These are phyloP conservation scores for Tetrahymena elliotti DNA, from an alignment of 73 alveolate genomes.

Conservation along the genomic window DNA sequence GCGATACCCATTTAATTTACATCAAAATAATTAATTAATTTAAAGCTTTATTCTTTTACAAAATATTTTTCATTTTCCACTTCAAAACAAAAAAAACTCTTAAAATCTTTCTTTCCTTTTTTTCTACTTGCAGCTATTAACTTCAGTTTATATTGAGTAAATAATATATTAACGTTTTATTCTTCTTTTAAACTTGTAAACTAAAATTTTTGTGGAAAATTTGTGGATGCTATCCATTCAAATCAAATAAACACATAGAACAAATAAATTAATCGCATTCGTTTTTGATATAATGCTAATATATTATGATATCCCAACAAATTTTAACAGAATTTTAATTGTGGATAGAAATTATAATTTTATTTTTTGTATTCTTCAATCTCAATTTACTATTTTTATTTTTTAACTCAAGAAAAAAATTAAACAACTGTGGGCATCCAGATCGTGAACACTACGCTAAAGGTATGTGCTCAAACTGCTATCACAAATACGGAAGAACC, in stretches of 20 bases:
- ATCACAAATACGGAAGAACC: slow-evolving; percentile 72
- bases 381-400: not conserved
- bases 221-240: not conserved
- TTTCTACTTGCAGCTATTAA: not conserved
- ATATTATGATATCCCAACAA: not conserved
- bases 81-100: not conserved
- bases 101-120: not conserved
- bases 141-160: not conserved
- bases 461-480: slow-evolving; percentile 85
- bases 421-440: slow-evolving; percentile 53
- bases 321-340: not conserved
- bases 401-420: not conserved
- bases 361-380: too few species aligned
- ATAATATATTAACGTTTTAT: not conserved
- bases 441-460: slow-evolving; percentile 87
- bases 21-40: too few species aligned
- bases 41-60: not conserved
- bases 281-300: not conserved
- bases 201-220: not conserved
- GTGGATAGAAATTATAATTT: not conserved
- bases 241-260: not conserved
- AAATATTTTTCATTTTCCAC: not conserved
- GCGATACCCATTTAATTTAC: not conserved
- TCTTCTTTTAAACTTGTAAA: not conserved
- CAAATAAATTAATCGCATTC: too few species aligned